These are phyloP conservation scores for Mycena rebaudengoi DNA, from an alignment of 768 basidiomycete species.

Conservation along the genomic window DNA sequence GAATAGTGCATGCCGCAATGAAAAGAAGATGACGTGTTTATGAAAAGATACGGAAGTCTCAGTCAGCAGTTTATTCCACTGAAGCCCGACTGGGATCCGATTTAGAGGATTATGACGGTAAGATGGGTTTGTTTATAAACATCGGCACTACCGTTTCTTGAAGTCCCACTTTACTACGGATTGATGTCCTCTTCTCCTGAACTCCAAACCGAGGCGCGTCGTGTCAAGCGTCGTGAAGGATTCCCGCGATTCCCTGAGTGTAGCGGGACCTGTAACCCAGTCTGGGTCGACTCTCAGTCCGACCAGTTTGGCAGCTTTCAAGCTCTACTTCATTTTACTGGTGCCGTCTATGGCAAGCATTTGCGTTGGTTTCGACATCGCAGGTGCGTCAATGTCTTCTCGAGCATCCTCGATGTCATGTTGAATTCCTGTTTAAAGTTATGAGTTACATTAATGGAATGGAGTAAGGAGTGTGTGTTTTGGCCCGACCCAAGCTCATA, in stretches of 20 bases:
- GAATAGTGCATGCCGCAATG: slow-evolving; percentile 16
- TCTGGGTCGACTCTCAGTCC: background rate
- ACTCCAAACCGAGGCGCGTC: background rate
- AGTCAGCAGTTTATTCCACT: too few relatives aligned
- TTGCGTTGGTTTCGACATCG: slow-evolving; percentile 17
- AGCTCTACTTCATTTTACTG: slow-evolving; percentile 18
- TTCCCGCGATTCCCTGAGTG: background rate
- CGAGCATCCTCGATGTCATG: background rate
- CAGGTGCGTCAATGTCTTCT: background rate
- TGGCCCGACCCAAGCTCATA: background rate
- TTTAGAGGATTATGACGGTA: slow-evolving; percentile 12
- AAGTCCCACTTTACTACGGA: background rate
- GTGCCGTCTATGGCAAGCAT: slow-evolving; percentile 16
- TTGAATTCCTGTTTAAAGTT: slow-evolving; percentile 33
- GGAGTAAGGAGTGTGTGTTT: slow-evolving; percentile 41
- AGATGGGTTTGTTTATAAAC: background rate
- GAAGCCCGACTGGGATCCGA: slow-evolving; percentile 19
- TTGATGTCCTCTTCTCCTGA: background rate
- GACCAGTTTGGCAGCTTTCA: slow-evolving; percentile 16
- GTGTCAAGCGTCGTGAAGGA: background rate
- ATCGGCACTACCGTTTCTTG: background rate
- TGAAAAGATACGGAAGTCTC: too few relatives aligned
- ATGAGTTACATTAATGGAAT: slow-evolving; percentile 59
- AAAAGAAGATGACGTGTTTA: slow-evolving; percentile 16
- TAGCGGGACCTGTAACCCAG: background rate